Evolutionary conservation across 495 filamentous ascomycete species (phyloP), one percentile per base, ranked within the genome.

Genomic region (Penicillium alfredii): DNA sequence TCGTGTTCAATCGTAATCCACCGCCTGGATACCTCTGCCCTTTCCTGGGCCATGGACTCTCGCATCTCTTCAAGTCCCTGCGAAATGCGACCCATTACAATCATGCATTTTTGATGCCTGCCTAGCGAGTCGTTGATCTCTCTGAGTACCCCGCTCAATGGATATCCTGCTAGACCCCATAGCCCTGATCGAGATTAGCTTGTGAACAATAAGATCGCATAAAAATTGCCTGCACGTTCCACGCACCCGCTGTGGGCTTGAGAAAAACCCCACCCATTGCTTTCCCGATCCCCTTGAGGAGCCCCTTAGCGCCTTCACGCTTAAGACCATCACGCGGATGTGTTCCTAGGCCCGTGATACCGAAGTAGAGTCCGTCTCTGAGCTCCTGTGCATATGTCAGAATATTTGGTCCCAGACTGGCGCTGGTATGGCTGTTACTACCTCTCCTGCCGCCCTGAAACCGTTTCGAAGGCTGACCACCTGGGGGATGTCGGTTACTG

Each of bases 271-370:
- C 84, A 11, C 81, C 84, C 24, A 88, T 72, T 2, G 81, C 84
- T 51, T 85, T 88, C 1, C 78, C 82, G 24, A 88, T 61, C 0
- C 84, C 84, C 49, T 88, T 90, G 8, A 86, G 20, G 4, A 87
- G 66, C n/a, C 84, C 84, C 8, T 63, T 69, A 4, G 69, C 63
- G 9, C 84, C 83, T 41, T 82, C 78, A 45, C 85, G 80, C 47
- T 80, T 73, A 4, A 76, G 76, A 18, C 82, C 84, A 18, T 71
- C 60, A 6, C 74, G 35, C 1, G 84, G 84, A 33, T 88, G 84
- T 0, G 77, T 86, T 8, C 84, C 69, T 2, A 90, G 55, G 0
- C 84, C 84, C 6, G 82, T 75, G 16, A 87, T 72, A 10, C 83
- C 84, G 44, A 86, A 78, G 52, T 74, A 85, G 6, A 86, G 46